Conservation (phyloP, 129 eudicot genomes). For the Arctium minus region DNA sequence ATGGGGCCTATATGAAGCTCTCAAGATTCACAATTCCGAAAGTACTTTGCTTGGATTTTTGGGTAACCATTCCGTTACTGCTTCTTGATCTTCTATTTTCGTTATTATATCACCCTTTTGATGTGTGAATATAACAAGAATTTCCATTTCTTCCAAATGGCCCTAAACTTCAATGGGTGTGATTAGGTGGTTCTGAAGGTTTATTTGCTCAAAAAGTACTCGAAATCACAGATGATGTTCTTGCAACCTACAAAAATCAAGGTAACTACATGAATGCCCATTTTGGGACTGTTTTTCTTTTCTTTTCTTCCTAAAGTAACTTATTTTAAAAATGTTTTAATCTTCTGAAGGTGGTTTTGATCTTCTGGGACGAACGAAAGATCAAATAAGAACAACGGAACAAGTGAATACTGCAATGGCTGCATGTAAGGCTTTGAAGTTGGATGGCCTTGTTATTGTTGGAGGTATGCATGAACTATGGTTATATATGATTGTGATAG, state of each 20-base stretch:
- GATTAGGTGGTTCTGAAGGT: constrained; percentile 97
- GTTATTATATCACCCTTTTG: background rate
- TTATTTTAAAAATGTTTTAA: background rate
- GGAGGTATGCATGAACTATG: constrained; percentile 58
- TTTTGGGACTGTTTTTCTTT: background rate
- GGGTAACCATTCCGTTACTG: constrained; percentile 38
- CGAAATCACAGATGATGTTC: constrained; percentile 78
- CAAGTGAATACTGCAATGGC: constrained; percentile 90
- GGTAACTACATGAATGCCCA: constrained; percentile 33
- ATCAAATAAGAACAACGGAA: constrained; percentile 92
- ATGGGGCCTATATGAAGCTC: constrained; percentile 92
- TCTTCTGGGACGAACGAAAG: constrained; percentile 90
- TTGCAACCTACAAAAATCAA: constrained; percentile 91
- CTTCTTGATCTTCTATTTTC: background rate
- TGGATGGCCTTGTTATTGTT: constrained; percentile 89
- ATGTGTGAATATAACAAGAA: background rate
- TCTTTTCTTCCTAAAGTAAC: background rate
- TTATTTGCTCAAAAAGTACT: constrained; percentile 81
- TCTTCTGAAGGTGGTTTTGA: constrained; percentile 82
- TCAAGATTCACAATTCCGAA: constrained; percentile 68
- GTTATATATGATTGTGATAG: background rate
- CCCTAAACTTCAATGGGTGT: background rate
- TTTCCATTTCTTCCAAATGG: background rate
- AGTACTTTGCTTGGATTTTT: constrained; percentile 84
- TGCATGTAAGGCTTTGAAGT: constrained; percentile 80